Evolutionary conservation across 176 grass and related monocot genomes (phyloP).

Genomic region (Rhynchospora tenuis): DNA sequence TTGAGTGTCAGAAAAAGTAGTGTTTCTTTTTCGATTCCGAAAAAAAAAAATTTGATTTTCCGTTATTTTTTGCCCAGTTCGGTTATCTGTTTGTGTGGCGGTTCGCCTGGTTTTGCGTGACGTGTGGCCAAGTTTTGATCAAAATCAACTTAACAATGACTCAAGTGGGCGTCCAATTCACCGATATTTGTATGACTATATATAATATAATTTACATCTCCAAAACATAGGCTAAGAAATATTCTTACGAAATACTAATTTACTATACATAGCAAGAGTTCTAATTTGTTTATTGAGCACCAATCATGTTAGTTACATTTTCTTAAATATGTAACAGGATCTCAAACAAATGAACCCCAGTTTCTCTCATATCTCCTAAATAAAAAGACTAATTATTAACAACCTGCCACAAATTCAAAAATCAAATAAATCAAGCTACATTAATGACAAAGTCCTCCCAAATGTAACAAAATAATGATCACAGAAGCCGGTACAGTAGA

Average conservation of each 20-base stretch:
- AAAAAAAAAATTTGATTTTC: no score
- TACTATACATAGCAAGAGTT: background rate
- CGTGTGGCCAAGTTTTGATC: no score
- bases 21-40: no score
- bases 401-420: background rate
- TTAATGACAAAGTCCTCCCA: constrained; percentile 1
- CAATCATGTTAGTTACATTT: background rate
- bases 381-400: background rate
- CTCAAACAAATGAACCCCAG: background rate
- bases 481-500: constrained; percentile 45
- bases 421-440: constrained; percentile 22
- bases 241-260: background rate
- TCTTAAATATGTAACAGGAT: background rate
- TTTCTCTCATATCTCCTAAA: background rate
- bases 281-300: background rate
- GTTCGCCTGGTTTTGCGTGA: no score
- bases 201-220: background rate
- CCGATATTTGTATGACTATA: no score
- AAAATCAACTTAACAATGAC: no score
- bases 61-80: no score
- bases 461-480: constrained; percentile 23
- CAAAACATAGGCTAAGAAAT: background rate
- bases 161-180: no score
- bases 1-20: no score
- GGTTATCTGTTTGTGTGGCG: no score